Percentiles rank a stretch among this genome's conserved stretches.
These are phyloP conservation scores for Colletotrichum shisoi DNA, from an alignment of 2,329 filamentous ascomycete species.

Conservation along the genomic window DNA sequence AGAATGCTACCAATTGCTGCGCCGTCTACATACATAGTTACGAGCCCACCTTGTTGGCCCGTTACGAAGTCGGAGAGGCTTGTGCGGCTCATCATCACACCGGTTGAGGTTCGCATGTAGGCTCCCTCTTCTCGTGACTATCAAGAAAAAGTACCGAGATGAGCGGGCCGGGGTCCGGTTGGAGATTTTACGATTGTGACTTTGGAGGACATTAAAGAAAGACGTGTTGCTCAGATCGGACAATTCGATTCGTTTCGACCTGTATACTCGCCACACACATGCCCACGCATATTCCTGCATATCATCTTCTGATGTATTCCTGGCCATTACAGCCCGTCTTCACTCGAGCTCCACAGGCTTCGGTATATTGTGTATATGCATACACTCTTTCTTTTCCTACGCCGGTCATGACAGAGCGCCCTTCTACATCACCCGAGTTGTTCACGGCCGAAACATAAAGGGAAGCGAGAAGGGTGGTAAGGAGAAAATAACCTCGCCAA, in stretches of 20 bases:
- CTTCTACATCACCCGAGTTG: neutral
- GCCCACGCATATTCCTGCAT: neutral
- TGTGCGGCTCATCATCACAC: neutral
- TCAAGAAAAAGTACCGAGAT: too few species aligned
- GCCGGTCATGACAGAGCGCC: too few species aligned
- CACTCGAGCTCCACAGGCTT: slow-evolving; percentile 1
- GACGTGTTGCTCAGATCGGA: neutral
- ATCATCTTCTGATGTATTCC: neutral
- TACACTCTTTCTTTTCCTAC: slow-evolving; percentile 1
- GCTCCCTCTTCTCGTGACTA: neutral
- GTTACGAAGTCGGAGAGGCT: neutral
- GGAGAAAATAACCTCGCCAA: neutral
- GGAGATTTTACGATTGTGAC: neutral
- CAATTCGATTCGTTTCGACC: neutral
- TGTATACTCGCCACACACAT: neutral
- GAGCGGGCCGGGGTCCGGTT: too few species aligned
- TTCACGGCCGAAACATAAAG: neutral
- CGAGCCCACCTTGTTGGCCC: neutral
- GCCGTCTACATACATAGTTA: neutral
- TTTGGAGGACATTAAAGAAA: neutral
- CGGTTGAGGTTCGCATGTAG: neutral
- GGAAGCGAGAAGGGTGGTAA: neutral
- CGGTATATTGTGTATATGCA: neutral
- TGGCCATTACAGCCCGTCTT: slow-evolving; percentile 9
- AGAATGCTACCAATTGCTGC: neutral